phyloP scores from a whole-genome alignment of 2,329 filamentous ascomycete species.

The Magnaporthales sp. region DNA sequence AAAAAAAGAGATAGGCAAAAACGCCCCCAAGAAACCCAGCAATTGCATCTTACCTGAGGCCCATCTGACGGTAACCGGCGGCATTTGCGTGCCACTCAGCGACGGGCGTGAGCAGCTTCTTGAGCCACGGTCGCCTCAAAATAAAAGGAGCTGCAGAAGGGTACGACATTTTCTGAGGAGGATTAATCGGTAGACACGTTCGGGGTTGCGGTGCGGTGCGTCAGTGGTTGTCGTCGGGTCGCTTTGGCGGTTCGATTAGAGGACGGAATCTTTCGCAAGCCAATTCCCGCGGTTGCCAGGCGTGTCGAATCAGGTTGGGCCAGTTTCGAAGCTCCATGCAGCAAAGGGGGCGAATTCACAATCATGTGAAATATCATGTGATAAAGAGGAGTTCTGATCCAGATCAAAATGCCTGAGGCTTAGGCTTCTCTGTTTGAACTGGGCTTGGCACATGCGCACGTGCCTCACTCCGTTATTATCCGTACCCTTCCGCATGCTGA shows the following conservation, averaged over 20 bases:
- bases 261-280: not conserved
- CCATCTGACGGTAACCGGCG: conserved; percentile 37
- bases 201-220: not conserved
- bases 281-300: conserved; percentile 8
- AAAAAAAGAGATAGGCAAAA: no score
- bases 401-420: conserved; percentile 4
- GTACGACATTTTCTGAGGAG: conserved; percentile 46
- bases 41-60: conserved; percentile 3
- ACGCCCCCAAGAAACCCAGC: no score
- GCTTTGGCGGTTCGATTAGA: not conserved
- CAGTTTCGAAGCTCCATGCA: conserved; percentile 6
- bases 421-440: not conserved
- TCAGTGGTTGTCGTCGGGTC: conserved; percentile 1
- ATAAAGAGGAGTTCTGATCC: no score
- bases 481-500: not conserved
- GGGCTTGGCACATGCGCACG: not conserved
- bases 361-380: conserved; percentile 2
- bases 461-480: not conserved
- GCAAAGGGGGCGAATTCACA: not conserved
- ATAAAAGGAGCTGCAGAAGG: conserved; percentile 69
- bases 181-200: not conserved
- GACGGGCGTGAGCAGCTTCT: conserved; percentile 68
- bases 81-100: conserved; percentile 84
- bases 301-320: conserved; percentile 5
- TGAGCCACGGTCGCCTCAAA: conserved; percentile 77